Evolutionary conservation across 129 eudicot species (phyloP).

Genomic region (Smallanthus sonchifolius): DNA sequence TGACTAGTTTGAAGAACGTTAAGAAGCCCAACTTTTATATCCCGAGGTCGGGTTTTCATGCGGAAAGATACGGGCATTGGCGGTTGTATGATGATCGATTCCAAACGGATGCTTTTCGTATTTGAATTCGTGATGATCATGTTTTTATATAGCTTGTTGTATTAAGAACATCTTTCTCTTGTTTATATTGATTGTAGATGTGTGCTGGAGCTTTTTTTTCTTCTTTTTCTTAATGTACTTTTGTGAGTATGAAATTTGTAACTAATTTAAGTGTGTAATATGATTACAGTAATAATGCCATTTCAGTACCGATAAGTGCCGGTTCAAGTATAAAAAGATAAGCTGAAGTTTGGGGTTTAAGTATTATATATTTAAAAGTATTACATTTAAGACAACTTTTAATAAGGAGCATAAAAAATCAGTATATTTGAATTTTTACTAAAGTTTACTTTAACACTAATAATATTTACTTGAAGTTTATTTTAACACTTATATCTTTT

Average conservation of each 20-base stretch:
- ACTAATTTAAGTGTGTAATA: background rate
- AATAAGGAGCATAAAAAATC: too few relatives aligned
- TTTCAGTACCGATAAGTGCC: too few relatives aligned
- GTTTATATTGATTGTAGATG: background rate
- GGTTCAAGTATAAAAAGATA: too few relatives aligned
- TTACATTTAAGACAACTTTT: too few relatives aligned
- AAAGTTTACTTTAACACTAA: too few relatives aligned
- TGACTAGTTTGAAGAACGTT: slow-evolving; percentile 65
- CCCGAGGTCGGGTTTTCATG: slow-evolving; percentile 69
- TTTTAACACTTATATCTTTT: too few relatives aligned
- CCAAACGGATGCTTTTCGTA: slow-evolving; percentile 84
- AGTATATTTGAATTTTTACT: too few relatives aligned
- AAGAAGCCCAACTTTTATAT: slow-evolving; percentile 87
- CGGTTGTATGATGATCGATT: slow-evolving; percentile 84
- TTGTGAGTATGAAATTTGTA: background rate
- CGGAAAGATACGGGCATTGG: slow-evolving; percentile 94
- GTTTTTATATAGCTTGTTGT: background rate
- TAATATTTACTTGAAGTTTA: too few relatives aligned
- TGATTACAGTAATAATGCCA: background rate
- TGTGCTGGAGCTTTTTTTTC: background rate
- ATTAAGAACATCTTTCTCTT: background rate
- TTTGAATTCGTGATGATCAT: slow-evolving; percentile 30
- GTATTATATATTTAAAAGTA: too few relatives aligned
- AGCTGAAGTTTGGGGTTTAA: too few relatives aligned
- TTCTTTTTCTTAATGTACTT: too few relatives aligned